phyloP scores from a whole-genome alignment of 345 rosid species.

The Orychophragmus violaceus region DNA sequence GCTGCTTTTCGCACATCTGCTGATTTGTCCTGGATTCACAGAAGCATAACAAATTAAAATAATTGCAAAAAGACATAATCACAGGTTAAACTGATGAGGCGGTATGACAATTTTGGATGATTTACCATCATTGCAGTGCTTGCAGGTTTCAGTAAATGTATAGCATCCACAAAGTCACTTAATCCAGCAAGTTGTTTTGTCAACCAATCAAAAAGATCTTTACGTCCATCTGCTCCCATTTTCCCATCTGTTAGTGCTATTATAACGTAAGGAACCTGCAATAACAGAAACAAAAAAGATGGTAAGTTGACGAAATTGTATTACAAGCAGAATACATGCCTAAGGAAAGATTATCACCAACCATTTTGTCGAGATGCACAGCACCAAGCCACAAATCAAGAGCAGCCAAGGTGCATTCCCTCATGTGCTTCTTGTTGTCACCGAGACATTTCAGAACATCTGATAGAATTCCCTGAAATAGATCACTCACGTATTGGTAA shows the following conservation, averaged over 20 bases:
- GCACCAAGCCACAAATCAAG: conserved; percentile 91
- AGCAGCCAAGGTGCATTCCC: conserved; percentile 80
- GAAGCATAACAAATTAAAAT: conserved; percentile 11
- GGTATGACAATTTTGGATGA: conserved; percentile 1
- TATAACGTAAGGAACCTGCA: conserved; percentile 78
- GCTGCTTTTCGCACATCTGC: conserved; percentile 97
- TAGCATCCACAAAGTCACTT: conserved; percentile 76
- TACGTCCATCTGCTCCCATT: conserved; percentile 98
- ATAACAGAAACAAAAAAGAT: conserved; percentile 9
- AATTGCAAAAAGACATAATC: neutral
- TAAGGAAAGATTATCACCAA: conserved; percentile 22
- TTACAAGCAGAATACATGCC: conserved; percentile 1
- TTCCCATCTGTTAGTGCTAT: conserved; percentile 67
- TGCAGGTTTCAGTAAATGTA: conserved; percentile 75
- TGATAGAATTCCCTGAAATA: conserved; percentile 72
- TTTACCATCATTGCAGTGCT: conserved; percentile 73
- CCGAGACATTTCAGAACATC: conserved; percentile 94
- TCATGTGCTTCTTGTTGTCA: conserved; percentile 99
- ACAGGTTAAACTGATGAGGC: neutral
- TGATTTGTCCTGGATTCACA: conserved; percentile 72
- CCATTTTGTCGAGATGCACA: conserved; percentile 98
- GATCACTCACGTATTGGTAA: conserved; percentile 18
- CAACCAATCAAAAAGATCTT: conserved; percentile 99
- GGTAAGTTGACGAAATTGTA: neutral
- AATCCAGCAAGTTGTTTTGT: conserved; percentile 72